phyloP scores from a whole-genome alignment of 257 asterid genomes.

The Nicotiana knightiana region DNA sequence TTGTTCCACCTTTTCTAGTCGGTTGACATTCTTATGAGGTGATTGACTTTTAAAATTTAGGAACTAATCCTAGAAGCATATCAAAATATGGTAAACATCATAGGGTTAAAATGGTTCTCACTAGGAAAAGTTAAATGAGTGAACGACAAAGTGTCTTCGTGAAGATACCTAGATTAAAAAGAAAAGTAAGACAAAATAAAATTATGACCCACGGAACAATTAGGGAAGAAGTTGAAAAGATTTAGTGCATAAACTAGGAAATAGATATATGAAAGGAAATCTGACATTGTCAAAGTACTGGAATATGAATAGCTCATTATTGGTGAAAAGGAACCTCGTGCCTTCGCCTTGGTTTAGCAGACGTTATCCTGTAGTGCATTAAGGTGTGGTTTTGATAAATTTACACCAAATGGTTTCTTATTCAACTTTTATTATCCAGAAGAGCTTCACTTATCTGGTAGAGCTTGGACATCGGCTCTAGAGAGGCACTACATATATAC shows the following conservation, averaged over 20 bases:
- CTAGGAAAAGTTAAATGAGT: not conserved
- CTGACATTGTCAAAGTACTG: not conserved
- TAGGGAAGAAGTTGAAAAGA: not conserved
- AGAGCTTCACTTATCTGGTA: not conserved
- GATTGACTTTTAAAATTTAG: not conserved
- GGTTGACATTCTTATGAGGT: not conserved
- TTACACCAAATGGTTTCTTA: not conserved
- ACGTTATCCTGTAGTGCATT: not conserved
- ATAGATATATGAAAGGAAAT: not conserved
- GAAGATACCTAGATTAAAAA: not conserved
- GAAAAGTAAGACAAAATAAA: not conserved
- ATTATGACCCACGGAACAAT: not conserved
- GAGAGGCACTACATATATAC: constrained; percentile 2
- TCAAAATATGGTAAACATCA: not conserved
- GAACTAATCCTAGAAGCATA: not conserved
- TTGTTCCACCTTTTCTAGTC: not conserved
- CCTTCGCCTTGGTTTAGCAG: not conserved
- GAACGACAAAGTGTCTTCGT: not conserved
- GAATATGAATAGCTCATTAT: not conserved
- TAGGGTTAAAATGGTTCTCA: not conserved
- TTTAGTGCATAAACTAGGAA: not conserved
- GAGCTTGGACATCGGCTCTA: not conserved
- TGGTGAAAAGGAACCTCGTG: not conserved
- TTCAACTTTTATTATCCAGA: not conserved
- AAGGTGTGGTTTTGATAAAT: not conserved